Evolutionary conservation across 345 rosid genomes (phyloP), one percentile per base, ranked within the genome.

Genomic region (Gossypium stocksii): DNA sequence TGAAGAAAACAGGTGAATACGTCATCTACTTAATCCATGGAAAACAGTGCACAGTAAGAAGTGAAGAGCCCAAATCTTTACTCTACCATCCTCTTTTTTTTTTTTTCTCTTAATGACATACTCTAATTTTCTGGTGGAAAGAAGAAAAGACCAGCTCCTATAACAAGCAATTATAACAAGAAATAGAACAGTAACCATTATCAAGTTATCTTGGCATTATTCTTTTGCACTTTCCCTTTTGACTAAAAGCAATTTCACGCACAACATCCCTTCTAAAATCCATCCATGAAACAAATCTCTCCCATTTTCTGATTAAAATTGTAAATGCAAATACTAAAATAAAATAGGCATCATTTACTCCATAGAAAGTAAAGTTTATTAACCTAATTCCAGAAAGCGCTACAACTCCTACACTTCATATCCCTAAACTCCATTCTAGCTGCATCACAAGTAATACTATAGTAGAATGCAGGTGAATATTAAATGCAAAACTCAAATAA

Each of bases 401-500:
- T 22, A 23, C 41, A 48, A 48, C 8, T 15, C 25, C 57, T 68
- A n/a, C 16, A 48, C 38, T 23, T 48, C 23, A 22, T 48, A 25
- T 49, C 41, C 22, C n/a, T 3, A 25, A 23, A 9, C 9, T 16
- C 41, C 43, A 68, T 48, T 68, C 22, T 70, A 17, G 52, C 14
- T 29, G 15, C 7, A 27, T 29, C 16, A n/a, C 41, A 69, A 51
- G 59, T 16, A 52, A 51, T 29, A 52, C 17, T 10, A 10, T 19
- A 66, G 52, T 65, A 41, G 27, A 65, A 44, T 25, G 20, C 43
- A 12, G 2, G n/a, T 44, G 15, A 66, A 19, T 3, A 12, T 20
- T 38, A 48, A 66, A 66, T 1, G 56, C n/a, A 11, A 66, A 76
- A 91, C 87, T 82, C 89, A 85, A 75, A 92, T 83, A 79, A 82